A percentile compares a stretch with the other conserved stretches of the same genome.
These are phyloP conservation scores for Conticribra guillardii DNA, from an alignment of 108 stramenopile species.

Conservation along the genomic window DNA sequence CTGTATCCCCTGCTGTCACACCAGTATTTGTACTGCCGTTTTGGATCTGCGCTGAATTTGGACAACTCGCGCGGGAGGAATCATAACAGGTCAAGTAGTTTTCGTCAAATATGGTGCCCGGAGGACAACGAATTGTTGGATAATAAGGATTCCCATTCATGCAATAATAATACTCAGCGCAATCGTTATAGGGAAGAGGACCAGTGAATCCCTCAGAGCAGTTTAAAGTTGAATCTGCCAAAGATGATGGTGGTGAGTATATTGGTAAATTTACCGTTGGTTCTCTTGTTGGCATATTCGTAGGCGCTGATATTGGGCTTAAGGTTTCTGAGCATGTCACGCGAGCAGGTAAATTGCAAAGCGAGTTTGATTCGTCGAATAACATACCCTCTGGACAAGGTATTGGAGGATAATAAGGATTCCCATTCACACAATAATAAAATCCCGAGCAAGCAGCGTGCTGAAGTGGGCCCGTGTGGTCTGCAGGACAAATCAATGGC, in stretches of 20 bases:
- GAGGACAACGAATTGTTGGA: constrained; percentile 15
- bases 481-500: constrained; percentile 9
- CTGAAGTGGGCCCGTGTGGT: background rate
- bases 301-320: background rate
- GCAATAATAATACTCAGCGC: constrained; percentile 27
- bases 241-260: background rate
- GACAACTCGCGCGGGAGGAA: background rate
- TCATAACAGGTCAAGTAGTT: background rate
- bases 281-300: background rate
- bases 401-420: constrained; percentile 1
- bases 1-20: background rate
- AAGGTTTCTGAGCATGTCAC: constrained; percentile 5
- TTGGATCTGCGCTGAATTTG: background rate
- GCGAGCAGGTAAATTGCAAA: constrained; percentile 1
- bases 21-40: no score
- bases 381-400: constrained; percentile 16
- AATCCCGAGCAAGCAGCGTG: background rate
- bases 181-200: constrained; percentile 7
- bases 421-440: constrained; percentile 13
- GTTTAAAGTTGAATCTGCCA: background rate
- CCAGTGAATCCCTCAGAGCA: constrained; percentile 16
- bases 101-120: constrained; percentile 8
- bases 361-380: constrained; percentile 7
- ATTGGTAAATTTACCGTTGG: background rate
- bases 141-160: background rate